Base-by-base conservation (phyloP, 2,329 filamentous ascomycete genomes). In the Cladosporium sp. region DNA sequence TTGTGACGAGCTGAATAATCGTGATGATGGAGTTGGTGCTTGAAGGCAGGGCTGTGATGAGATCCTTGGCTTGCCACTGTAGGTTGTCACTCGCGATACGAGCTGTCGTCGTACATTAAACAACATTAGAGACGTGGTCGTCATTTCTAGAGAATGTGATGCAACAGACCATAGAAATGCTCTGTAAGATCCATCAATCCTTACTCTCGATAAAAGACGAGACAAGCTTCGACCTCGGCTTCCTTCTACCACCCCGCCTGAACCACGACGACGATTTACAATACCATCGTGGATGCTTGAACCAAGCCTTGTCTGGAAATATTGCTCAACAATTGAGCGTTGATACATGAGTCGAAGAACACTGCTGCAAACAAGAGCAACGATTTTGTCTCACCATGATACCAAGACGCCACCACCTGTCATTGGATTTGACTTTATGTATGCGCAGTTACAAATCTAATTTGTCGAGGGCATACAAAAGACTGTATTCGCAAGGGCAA, bases 141-240 rank as follows among this genome's bases (percentile, higher is more conserved):
- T 47, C 12, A 30, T 3, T 3, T 47, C 6, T 1, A 30, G 7
- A 7, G 25, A 14, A 5, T 30, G 8, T 5, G 2, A 30, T 28
- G 9, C 5, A 12, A 17, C 30, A 34, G 30, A 30, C n/a, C 11
- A 17, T 17, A 8, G 15, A 8, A 3, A 3, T 11, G 17, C 43
- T 47, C 8, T 5, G 15, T 47, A 20, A 47, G n/a, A 12, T 12
- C 4, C 30, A 11, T 17, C 8, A 6, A 30, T 30, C 22, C 8
- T 5, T 34, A 34, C 25, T 47, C 43, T 47, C 22, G 17, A 7
- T 47, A 17, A 7, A 17, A 11, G 2, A 22, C 1, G 22, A 38
- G 30, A 12, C 14, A 22, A 39, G 37, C 37, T 54, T 54, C 38
- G 51, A 54, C 51, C 51, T 54, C 51, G 51, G 51, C 51, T 51